These are phyloP conservation scores for Helicocarpus griseus DNA, from an alignment of 2,329 filamentous ascomycete species.

Conservation along the genomic window DNA sequence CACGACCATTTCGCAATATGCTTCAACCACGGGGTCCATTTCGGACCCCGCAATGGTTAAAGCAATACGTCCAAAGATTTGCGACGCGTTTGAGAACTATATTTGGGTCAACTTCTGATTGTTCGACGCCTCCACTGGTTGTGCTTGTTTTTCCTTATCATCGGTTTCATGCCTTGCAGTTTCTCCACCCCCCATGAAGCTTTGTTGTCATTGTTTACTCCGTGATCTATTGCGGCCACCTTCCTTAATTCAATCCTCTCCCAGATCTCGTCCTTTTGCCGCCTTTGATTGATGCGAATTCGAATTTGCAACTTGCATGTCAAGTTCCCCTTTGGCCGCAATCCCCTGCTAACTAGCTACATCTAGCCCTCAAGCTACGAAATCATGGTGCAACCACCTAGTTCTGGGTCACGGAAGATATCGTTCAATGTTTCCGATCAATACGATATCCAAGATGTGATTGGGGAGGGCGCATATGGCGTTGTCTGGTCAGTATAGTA, in stretches of 20 bases:
- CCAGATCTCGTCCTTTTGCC: no score
- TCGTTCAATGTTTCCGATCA: constrained; percentile 99
- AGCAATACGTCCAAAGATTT: neutral
- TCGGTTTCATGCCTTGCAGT: neutral
- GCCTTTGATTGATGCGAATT: no score
- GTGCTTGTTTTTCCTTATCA: neutral
- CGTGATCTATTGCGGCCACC: neutral
- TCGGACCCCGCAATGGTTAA: neutral
- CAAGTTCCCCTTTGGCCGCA: neutral
- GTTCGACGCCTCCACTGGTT: neutral
- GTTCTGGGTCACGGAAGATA: constrained; percentile 69
- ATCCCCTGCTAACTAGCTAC: constrained; percentile 3
- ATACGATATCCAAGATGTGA: constrained; percentile 99
- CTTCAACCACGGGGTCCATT: neutral
- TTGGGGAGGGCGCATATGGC: constrained; percentile 95
- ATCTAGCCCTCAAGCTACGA: neutral
- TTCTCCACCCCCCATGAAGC: neutral
- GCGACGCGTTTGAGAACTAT: neutral
- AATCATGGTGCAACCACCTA: constrained; percentile 34
- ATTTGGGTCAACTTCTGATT: constrained; percentile 1
- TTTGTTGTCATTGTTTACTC: constrained; percentile 1
- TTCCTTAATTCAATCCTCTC: no score
- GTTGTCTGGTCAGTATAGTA: constrained; percentile 74
- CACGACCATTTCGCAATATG: neutral
- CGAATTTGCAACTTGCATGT: no score